phyloP scores from a whole-genome alignment of 345 rosid species.

The Eucalyptus marginata region DNA sequence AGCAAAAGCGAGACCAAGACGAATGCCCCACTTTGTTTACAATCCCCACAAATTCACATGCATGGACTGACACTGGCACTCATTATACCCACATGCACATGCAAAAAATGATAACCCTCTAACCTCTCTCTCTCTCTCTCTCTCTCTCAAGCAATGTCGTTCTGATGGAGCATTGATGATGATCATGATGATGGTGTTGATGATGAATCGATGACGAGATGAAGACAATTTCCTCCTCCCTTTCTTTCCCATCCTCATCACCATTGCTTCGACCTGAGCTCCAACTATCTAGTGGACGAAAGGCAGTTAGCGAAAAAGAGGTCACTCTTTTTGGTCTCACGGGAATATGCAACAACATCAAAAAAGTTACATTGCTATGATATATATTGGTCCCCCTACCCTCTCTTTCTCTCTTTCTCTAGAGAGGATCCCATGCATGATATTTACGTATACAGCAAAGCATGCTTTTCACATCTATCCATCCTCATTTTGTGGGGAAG shows the following conservation, averaged over 20 bases:
- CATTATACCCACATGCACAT: conserved; percentile 45
- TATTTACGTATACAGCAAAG: conserved; percentile 41
- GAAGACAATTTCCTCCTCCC: not conserved
- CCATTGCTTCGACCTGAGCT: not conserved
- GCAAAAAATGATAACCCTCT: not conserved
- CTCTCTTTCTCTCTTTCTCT: not conserved
- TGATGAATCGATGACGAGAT: conserved; percentile 40
- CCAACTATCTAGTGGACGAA: conserved; percentile 5
- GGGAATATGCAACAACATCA: conserved; percentile 1
- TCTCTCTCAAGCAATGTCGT: not conserved
- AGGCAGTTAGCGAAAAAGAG: not conserved
- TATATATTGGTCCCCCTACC: conserved; percentile 6
- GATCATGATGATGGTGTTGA: conserved; percentile 2
- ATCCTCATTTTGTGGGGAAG: not conserved
- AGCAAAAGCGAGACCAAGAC: not conserved
- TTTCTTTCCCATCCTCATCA: not conserved
- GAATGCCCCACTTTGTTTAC: not conserved
- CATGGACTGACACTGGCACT: conserved; percentile 40
- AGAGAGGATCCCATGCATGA: conserved; percentile 41
- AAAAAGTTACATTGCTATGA: not conserved
- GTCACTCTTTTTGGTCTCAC: conserved; percentile 2
- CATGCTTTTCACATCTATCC: conserved; percentile 2
- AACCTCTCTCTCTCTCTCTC: not conserved
- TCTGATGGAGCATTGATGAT: not conserved
- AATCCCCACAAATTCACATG: conserved; percentile 19